phyloP scores from a whole-genome alignment of 2,329 filamentous ascomycete species.

The Aspergillus sp. region DNA sequence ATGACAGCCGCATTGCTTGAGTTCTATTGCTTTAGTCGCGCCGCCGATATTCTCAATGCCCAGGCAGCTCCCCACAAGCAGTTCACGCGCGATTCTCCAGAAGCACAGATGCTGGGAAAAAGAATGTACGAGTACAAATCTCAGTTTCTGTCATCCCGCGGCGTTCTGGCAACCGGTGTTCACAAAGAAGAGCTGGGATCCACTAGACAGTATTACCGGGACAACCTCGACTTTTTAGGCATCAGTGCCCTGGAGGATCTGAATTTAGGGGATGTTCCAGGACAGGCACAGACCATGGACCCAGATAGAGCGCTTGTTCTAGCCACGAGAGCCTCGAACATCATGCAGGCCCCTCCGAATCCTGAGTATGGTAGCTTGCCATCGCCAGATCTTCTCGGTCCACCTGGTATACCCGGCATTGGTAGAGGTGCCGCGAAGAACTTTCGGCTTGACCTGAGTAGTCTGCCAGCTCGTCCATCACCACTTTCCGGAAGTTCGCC shows the following conservation, averaged over 20 bases:
- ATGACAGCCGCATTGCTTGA: slow-evolving; percentile 47
- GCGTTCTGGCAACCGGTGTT: slow-evolving; percentile 39
- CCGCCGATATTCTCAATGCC: slow-evolving; percentile 46
- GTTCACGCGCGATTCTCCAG: slow-evolving; percentile 43
- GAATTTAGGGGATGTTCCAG: slow-evolving; percentile 24
- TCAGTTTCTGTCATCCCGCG: slow-evolving; percentile 42
- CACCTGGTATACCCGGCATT: slow-evolving; percentile 16
- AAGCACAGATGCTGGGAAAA: slow-evolving; percentile 43
- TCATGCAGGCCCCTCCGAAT: slow-evolving; percentile 17
- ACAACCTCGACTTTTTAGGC: slow-evolving; percentile 44
- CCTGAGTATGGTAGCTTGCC: slow-evolving; percentile 10
- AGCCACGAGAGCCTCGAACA: slow-evolving; percentile 19
- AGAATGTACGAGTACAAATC: slow-evolving; percentile 44
- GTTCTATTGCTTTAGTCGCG: slow-evolving; percentile 45
- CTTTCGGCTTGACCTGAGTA: slow-evolving; percentile 23
- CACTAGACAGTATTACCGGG: slow-evolving; percentile 42
- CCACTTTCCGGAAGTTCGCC: slow-evolving; percentile 30
- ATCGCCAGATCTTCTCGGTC: slow-evolving; percentile 9
- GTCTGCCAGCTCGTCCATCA: slow-evolving; percentile 22
- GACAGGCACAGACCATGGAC: slow-evolving; percentile 21
- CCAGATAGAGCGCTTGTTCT: slow-evolving; percentile 21
- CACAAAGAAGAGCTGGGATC: slow-evolving; percentile 38
- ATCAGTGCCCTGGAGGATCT: slow-evolving; percentile 37
- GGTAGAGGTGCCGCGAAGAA: slow-evolving; percentile 22
- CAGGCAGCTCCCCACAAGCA: slow-evolving; percentile 28